Conservation (phyloP, 2,329 filamentous ascomycete genomes). For the Ophiosphaerella herpotricha region DNA sequence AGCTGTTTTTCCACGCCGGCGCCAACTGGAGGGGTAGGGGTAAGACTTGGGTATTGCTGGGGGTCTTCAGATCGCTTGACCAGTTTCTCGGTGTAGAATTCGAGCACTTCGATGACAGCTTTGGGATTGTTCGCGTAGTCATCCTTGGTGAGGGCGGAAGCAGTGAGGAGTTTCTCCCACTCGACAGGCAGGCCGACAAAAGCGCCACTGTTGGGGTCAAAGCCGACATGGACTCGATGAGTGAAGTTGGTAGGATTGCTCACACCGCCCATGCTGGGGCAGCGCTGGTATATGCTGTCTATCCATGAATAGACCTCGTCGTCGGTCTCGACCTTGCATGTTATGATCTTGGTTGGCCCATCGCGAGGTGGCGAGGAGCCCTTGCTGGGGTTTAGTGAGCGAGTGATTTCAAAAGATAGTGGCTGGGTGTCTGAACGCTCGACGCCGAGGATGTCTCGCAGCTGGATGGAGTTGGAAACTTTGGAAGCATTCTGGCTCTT, state of each 20-base stretch:
- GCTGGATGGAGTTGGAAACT: constrained; percentile 79
- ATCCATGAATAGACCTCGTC: constrained; percentile 99
- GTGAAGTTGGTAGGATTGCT: constrained; percentile 99
- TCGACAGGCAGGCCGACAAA: constrained; percentile 94
- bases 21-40: constrained; percentile 66
- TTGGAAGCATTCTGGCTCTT: constrained; percentile 84
- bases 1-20: constrained; percentile 54
- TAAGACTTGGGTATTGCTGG: constrained; percentile 68
- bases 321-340: constrained; percentile 92
- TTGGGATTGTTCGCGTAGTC: constrained; percentile 95
- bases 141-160: constrained; percentile 96
- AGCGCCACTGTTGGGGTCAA: constrained; percentile 91
- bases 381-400: constrained; percentile 62
- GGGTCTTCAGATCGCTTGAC: constrained; percentile 76
- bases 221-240: constrained; percentile 95
- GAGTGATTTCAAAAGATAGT: constrained; percentile 92
- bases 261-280: constrained; percentile 95
- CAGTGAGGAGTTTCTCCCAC: constrained; percentile 96
- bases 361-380: constrained; percentile 76
- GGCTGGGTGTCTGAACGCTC: constrained; percentile 88
- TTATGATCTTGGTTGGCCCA: constrained; percentile 78
- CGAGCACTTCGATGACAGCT: constrained; percentile 72
- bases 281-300: constrained; percentile 94
- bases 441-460: constrained; percentile 88
- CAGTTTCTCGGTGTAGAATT: constrained; percentile 81